Evolutionary conservation across 73 alveolate genomes (phyloP), one percentile per base, ranked within the genome.

Genomic region (Diophrys sp.): DNA sequence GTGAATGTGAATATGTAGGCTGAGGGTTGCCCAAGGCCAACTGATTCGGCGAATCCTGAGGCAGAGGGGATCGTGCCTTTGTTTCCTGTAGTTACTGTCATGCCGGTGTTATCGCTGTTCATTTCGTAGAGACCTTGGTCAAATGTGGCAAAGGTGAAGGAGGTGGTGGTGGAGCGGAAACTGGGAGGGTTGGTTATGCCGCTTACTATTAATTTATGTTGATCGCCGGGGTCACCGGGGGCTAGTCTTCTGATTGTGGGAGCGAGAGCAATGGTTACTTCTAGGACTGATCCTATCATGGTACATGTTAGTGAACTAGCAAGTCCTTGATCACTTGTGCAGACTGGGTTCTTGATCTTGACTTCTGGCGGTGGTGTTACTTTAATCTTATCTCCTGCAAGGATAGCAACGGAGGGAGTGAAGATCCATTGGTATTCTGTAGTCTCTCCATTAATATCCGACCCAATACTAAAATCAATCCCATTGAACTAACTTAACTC

Each of bases 351-450:
- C 1, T 66, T 31, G 2, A 73, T 23, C 0, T 62, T 5, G 2
- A 73, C 54, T 2, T 62, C 54, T 26, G 81, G 27, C 25, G 81
- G 81, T 31, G 81, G 81, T 1, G 72, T 44, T 25, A 73, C 53
- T 25, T 73, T 73, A 25, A 73, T 33, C 11, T 23, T 14, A 29
- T 73, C 81, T 8, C 81, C 81, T 2, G 71, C 55, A 8, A 54
- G n/a, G 2, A 73, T 1, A 29, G 23, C 1, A 14, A 67, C 34
- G 25, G 71, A 31, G 1, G 81, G 2, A 5, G 72, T 54, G 25
- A 73, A 25, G 23, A 54, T 53, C 81, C 81, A 73, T 0, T 23
- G 33, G 54, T 73, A 73, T 1, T 44, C 33, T 44, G 81, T 73
- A 18, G 71, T 11, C 1, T 62, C 81, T 53, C 81, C 81, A 26